phyloP scores from a whole-genome alignment of 2,329 filamentous ascomycete genomes.

The Ophiostoma tasmaniense region DNA sequence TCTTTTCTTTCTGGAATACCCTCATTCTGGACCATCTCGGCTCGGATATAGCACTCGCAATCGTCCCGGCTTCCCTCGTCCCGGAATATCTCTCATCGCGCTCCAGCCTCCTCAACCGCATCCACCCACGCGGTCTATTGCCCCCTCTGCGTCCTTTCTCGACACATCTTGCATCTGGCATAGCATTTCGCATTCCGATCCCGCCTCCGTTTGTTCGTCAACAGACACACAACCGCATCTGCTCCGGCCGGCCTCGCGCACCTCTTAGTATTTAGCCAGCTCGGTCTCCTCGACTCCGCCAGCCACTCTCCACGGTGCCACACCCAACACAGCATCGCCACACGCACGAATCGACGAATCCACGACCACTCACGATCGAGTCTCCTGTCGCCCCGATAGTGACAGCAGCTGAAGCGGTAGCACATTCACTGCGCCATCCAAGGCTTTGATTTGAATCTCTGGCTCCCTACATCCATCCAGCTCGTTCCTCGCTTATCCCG shows the following conservation, averaged over 20 bases:
- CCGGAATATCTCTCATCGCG: slow-evolving; percentile 3
- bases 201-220: not conserved
- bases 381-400: not conserved
- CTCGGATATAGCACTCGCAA: not conserved
- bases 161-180: not conserved
- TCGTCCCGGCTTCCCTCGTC: not conserved
- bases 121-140: not conserved
- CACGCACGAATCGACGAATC: not conserved
- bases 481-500: not conserved
- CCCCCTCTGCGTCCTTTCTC: not conserved
- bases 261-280: not conserved
- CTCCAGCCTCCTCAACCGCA: not conserved
- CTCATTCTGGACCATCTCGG: not conserved
- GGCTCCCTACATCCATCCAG: not conserved
- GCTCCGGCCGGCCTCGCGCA: not conserved
- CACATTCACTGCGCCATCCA: not conserved
- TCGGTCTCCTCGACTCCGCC: not conserved
- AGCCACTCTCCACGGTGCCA: not conserved
- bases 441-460: not conserved
- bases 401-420: not conserved
- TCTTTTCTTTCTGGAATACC: not conserved
- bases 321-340: not conserved
- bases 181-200: not conserved
- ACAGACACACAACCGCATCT: not conserved
- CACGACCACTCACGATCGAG: not conserved